Conservation (phyloP, 2,329 filamentous ascomycete genomes). For the Fusarium algeriense region DNA sequence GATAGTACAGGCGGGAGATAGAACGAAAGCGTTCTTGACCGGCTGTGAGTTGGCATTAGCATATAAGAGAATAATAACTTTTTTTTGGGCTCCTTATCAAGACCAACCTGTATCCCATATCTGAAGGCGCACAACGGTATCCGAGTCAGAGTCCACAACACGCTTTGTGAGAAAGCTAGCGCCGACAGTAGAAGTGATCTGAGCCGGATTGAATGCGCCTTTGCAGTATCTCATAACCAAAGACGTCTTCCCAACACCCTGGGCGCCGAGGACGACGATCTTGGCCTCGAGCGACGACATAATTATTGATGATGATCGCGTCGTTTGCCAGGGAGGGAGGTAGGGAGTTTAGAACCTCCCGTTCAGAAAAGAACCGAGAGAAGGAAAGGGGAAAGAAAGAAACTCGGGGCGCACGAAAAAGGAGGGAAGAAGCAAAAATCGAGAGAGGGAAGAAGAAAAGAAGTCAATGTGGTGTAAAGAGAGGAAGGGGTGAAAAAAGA, state of each 20-base stretch:
- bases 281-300: constrained; percentile 80
- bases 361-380: constrained; percentile 7
- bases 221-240: constrained; percentile 82
- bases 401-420: constrained; percentile 16
- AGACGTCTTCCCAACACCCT: constrained; percentile 84
- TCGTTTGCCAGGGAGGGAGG: constrained; percentile 17
- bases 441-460: constrained; percentile 19
- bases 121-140: constrained; percentile 89
- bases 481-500: constrained; percentile 6
- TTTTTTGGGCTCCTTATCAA: background rate
- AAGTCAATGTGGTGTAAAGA: constrained; percentile 16
- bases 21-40: constrained; percentile 96
- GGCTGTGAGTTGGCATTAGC: constrained; percentile 57
- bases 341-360: constrained; percentile 11
- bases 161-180: constrained; percentile 85
- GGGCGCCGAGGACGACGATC: constrained; percentile 83
- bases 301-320: constrained; percentile 25
- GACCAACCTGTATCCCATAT: constrained; percentile 88
- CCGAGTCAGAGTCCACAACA: constrained; percentile 84
- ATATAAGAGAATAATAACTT: background rate
- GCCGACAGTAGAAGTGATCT: constrained; percentile 78
- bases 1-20: constrained; percentile 96
- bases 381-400: constrained; percentile 17
- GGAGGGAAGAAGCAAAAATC: constrained; percentile 24
- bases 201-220: constrained; percentile 74